phyloP scores from a whole-genome alignment of 2,329 filamentous ascomycete species.

The Aspergillus sp. region DNA sequence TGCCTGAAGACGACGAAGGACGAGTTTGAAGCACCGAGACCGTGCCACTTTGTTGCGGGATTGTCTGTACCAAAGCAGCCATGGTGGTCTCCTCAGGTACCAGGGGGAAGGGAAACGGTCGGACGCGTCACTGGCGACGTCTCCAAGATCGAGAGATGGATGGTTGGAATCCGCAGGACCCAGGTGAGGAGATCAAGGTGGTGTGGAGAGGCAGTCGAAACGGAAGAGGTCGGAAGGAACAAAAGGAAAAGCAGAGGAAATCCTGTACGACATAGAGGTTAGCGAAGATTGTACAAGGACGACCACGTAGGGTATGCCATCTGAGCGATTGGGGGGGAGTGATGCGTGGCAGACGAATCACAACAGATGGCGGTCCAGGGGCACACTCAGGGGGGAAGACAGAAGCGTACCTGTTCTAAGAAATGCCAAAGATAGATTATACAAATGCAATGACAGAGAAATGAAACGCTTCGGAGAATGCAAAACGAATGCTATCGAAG shows the following conservation, averaged over 20 bases:
- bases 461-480: slow-evolving; percentile 19
- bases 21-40: slow-evolving; percentile 74
- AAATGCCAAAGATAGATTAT: slow-evolving; percentile 28
- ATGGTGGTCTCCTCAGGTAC: slow-evolving; percentile 54
- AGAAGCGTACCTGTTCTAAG: slow-evolving; percentile 30
- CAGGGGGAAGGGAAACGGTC: slow-evolving; percentile 15
- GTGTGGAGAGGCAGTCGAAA: slow-evolving; percentile 18
- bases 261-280: slow-evolving; percentile 25
- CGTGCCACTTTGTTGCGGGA: slow-evolving; percentile 71
- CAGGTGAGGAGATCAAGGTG: slow-evolving; percentile 5
- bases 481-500: slow-evolving; percentile 24
- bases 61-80: slow-evolving; percentile 82
- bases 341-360: neutral
- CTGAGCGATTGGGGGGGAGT: neutral
- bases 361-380: neutral
- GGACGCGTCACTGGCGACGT: slow-evolving; percentile 22
- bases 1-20: slow-evolving; percentile 63
- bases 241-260: slow-evolving; percentile 17
- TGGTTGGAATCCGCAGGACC: slow-evolving; percentile 9
- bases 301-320: slow-evolving; percentile 14
- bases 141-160: slow-evolving; percentile 11
- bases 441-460: slow-evolving; percentile 32
- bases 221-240: slow-evolving; percentile 16
- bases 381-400: slow-evolving; percentile 5
- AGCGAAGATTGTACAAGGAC: slow-evolving; percentile 22